phyloP scores from a whole-genome alignment of 2,329 filamentous ascomycete species.

The Fusarium oligoseptatum region DNA sequence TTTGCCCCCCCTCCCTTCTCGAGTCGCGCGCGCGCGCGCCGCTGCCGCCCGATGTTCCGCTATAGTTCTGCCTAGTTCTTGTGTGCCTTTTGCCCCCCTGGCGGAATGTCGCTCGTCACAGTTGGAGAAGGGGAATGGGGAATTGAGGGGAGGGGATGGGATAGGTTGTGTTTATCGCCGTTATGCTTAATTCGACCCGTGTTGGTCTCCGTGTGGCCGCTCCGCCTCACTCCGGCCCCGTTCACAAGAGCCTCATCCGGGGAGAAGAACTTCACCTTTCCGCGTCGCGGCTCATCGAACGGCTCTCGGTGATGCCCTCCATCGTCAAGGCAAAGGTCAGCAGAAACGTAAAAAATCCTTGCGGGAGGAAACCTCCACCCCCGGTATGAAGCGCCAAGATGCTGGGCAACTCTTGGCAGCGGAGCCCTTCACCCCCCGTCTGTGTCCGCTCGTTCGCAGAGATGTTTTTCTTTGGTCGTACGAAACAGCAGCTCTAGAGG shows the following conservation, averaged over 20 bases:
- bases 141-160: background rate
- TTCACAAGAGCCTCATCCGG: background rate
- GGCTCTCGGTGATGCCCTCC: slow-evolving; percentile 8
- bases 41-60: slow-evolving; percentile 8
- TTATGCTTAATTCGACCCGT: slow-evolving; percentile 37
- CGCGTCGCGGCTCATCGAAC: background rate
- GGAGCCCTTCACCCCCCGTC: slow-evolving; percentile 10
- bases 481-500: background rate
- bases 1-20: background rate
- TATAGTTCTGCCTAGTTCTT: slow-evolving; percentile 9
- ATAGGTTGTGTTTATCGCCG: slow-evolving; percentile 6
- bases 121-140: background rate
- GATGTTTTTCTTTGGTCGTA: slow-evolving; percentile 15
- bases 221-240: background rate
- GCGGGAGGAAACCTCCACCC: background rate
- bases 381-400: slow-evolving; percentile 33
- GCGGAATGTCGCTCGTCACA: background rate
- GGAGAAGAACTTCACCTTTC: background rate
- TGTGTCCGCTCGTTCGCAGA: slow-evolving; percentile 7
- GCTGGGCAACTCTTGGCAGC: slow-evolving; percentile 38
- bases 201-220: background rate
- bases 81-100: background rate
- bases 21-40: background rate
- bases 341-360: background rate
- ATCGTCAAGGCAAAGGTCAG: slow-evolving; percentile 22